Conservation (phyloP, 345 rosid genomes). For the Gossypium thurberi region DNA sequence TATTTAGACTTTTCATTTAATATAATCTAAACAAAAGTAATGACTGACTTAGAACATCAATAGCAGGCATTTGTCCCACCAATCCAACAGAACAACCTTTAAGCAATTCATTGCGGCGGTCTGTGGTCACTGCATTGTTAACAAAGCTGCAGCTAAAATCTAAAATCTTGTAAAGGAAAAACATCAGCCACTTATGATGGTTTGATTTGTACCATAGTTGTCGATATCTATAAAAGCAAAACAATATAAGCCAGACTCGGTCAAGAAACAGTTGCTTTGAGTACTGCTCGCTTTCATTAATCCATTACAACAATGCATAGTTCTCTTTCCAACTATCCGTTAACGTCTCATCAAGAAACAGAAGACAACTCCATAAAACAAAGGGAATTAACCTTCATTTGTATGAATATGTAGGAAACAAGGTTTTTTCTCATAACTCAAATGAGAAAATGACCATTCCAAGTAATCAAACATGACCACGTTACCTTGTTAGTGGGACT, state of each 20-base stretch:
- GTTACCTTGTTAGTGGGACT: background rate
- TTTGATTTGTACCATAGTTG: background rate
- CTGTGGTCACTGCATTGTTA: background rate
- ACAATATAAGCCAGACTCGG: background rate
- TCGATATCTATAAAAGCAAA: background rate
- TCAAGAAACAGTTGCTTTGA: background rate
- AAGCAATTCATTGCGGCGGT: background rate
- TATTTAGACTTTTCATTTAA: background rate
- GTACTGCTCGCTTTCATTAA: background rate
- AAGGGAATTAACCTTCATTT: background rate
- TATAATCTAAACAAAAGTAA: background rate
- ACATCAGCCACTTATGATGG: constrained; percentile 1
- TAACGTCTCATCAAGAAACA: background rate
- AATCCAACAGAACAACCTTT: background rate
- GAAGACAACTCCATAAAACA: background rate
- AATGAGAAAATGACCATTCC: background rate
- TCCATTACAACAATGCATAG: background rate
- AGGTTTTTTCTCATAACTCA: background rate
- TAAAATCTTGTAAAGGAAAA: background rate
- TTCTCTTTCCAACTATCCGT: background rate
- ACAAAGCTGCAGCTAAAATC: background rate
- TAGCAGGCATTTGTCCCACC: background rate
- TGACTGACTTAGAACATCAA: background rate
- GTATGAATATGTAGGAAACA: background rate
- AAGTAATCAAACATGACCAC: background rate